phyloP scores from a whole-genome alignment of 1,284 basidiomycete genomes.

The Pseudomicrostroma phylloplanum region DNA sequence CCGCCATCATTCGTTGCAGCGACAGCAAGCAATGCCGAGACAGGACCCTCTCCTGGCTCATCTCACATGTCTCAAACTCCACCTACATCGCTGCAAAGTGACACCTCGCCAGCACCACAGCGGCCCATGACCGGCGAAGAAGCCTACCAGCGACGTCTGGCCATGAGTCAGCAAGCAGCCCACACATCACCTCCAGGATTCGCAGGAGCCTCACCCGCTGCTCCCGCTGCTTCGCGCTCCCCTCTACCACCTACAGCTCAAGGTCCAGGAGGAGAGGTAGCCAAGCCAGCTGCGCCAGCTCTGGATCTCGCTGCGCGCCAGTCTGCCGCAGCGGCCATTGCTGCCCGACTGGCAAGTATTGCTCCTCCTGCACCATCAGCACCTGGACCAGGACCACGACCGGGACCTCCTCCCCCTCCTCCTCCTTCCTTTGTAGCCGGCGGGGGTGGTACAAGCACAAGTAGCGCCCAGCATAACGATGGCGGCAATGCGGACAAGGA shows the following conservation, averaged over 20 bases:
- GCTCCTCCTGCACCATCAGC: background rate
- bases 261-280: background rate
- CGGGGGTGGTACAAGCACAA: too few species aligned
- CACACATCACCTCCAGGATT: background rate
- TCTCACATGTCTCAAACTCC: background rate
- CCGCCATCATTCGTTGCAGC: background rate
- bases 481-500: background rate
- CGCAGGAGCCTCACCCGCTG: background rate
- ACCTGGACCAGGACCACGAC: background rate
- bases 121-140: conserved; percentile 13
- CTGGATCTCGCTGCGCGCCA: conserved; percentile 19
- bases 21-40: background rate
- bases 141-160: conserved; percentile 14
- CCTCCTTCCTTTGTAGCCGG: background rate
- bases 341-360: conserved; percentile 22
- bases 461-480: too few species aligned
- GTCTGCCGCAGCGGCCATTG: conserved; percentile 33
- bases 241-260: background rate
- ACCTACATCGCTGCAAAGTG: background rate
- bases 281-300: background rate
- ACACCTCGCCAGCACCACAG: background rate
- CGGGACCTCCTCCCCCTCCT: background rate
- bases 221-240: background rate
- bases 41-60: conserved; percentile 12
- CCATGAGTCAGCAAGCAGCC: conserved; percentile 8